These are phyloP conservation scores for Thielaviopsis euricoi DNA, from an alignment of 2,329 filamentous ascomycete genomes.

Conservation along the genomic window DNA sequence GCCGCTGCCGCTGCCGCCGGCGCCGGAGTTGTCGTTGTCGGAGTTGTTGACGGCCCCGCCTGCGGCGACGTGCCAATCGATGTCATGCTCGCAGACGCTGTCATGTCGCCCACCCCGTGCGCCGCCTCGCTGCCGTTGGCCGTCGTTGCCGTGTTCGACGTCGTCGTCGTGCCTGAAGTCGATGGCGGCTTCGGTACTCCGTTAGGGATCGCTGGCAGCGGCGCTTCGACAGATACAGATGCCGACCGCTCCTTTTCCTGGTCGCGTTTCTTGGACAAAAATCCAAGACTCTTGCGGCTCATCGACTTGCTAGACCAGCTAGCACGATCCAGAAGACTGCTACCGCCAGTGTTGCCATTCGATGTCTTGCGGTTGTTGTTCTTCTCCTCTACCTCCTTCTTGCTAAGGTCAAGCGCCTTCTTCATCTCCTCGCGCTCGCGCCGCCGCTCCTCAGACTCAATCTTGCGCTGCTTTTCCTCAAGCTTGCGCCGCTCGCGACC, in stretches of 20 bases:
- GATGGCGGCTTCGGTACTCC: neutral
- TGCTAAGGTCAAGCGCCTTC: slow-evolving; percentile 49
- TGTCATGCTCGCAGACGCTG: neutral
- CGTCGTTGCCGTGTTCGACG: neutral
- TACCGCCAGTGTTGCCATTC: slow-evolving; percentile 24
- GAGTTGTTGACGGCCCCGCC: neutral
- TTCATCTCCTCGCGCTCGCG: slow-evolving; percentile 43
- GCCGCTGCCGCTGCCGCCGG: slow-evolving; percentile 10
- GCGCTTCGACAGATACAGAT: neutral
- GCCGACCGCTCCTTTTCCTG: slow-evolving; percentile 13
- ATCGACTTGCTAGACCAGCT: slow-evolving; percentile 63
- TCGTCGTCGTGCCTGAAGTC: neutral
- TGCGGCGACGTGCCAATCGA: neutral
- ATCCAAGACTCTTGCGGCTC: slow-evolving; percentile 57
- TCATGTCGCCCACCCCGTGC: neutral
- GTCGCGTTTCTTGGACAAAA: slow-evolving; percentile 38
- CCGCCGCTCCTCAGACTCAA: neutral
- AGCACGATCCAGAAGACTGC: slow-evolving; percentile 43
- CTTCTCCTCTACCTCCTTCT: slow-evolving; percentile 20
- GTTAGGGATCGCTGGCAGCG: neutral
- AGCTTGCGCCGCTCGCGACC: slow-evolving; percentile 44
- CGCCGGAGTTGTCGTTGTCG: slow-evolving; percentile 3
- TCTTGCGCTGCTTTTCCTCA: slow-evolving; percentile 26
- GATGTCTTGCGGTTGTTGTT: slow-evolving; percentile 21
- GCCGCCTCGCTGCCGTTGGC: neutral